phyloP scores from a whole-genome alignment of 2,329 filamentous ascomycete species.

The Thelonectria blattea region DNA sequence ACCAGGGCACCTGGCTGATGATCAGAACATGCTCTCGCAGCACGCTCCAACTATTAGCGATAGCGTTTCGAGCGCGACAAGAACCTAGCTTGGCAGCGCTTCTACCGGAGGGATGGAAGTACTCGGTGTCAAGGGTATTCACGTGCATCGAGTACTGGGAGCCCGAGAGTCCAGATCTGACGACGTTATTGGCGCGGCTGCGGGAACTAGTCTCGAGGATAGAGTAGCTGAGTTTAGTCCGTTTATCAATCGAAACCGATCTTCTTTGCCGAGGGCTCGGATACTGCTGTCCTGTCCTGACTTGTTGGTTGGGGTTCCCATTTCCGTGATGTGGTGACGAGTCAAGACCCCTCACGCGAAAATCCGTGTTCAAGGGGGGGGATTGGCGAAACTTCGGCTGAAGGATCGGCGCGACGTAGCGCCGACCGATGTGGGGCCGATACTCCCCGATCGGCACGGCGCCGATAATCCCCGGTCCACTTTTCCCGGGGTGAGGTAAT shows the following conservation, averaged over 20 bases:
- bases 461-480: slow-evolving; percentile 23
- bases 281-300: neutral
- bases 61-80: slow-evolving; percentile 16
- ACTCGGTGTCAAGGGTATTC: slow-evolving; percentile 20
- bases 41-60: slow-evolving; percentile 23
- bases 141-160: slow-evolving; percentile 24
- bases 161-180: slow-evolving; percentile 21
- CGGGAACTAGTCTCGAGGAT: slow-evolving; percentile 8
- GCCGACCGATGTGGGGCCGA: slow-evolving; percentile 9
- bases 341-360: slow-evolving; percentile 9
- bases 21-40: slow-evolving; percentile 30
- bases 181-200: slow-evolving; percentile 18
- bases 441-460: slow-evolving; percentile 19
- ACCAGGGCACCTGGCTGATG: slow-evolving; percentile 35
- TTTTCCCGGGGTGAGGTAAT: neutral
- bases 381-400: neutral
- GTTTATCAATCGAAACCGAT: too few relatives aligned
- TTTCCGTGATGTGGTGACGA: neutral
- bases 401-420: neutral
- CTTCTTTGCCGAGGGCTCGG: neutral
- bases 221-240: neutral
- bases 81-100: slow-evolving; percentile 15
- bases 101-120: slow-evolving; percentile 20
- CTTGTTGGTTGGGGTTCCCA: neutral
- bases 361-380: neutral